Base-by-base conservation (phyloP, 306 rosid species). In the Vicia villosa region DNA sequence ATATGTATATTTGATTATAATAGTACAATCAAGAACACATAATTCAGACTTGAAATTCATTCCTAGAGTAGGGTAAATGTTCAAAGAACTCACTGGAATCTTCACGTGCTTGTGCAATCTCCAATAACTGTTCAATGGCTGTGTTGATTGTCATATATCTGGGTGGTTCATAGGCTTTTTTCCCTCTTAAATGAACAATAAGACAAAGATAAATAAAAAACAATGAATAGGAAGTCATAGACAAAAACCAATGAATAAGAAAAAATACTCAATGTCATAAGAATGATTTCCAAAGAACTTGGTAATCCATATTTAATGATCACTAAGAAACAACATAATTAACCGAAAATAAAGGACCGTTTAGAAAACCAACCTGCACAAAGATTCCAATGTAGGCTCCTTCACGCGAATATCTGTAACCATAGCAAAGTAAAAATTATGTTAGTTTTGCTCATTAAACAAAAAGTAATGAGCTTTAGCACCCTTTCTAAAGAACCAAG, bases 101-200 rank as follows among this genome's bases (percentile, higher is more conserved):
- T 86, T 83, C 87, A 55, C 71, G 81, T 2, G 40, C 77, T 77
- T 88, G 82, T 77, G 74, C 89, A 68, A 93, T 80, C 85, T 93
- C 97, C 86, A 93, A 76, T 54, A 93, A 89, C 83, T 93, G 97
- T 83, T 87, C 91, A 75, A 93, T 85, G 77, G 96, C 91, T 40
- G 87, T 87, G 81, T 83, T 90, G 64, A 93, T 82, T 3, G 94
- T 75, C 98, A 93, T 93, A 69, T 77, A 93, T 77, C 90, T 88
- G 30, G 97, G 94, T 10, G 96, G 93, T 83, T 90, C 98, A 74
- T 92, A 92, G 47, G 71, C 75, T 74, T 92, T 92, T 78, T 45
- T 89, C 63, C 98, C 98, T 78, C 97, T 92, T 83, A 55, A n/a
- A n/a, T n/a, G n/a, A n/a, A n/a, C n/a, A n/a, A 81, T n/a, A 73